Conservation (phyloP, 2,329 filamentous ascomycete species). For the Paecilomyces formosus region DNA sequence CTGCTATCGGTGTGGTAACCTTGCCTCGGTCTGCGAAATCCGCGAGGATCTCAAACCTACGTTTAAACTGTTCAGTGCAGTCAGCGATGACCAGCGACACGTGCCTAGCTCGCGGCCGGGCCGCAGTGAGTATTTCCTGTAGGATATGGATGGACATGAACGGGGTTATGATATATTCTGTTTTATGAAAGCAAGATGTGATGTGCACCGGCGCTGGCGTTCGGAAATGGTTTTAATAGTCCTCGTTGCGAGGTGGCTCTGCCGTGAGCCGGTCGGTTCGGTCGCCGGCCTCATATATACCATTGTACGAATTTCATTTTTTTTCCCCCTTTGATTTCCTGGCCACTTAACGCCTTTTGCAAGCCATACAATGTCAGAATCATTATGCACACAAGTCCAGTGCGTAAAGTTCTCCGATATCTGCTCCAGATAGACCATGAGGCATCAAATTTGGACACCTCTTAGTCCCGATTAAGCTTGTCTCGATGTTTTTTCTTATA, state of each 20-base stretch:
- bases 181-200: not conserved
- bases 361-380: not conserved
- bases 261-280: not conserved
- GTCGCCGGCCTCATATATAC: not conserved
- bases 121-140: constrained; percentile 43
- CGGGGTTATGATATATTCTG: constrained; percentile 4
- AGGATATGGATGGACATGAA: constrained; percentile 15
- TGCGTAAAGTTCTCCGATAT: not conserved
- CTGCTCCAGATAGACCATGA: not conserved
- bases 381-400: not conserved
- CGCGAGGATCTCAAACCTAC: constrained; percentile 77
- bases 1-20: constrained; percentile 97
- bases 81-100: constrained; percentile 40
- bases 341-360: not conserved
- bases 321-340: not conserved
- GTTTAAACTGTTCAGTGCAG: constrained; percentile 57
- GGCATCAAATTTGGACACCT: not conserved
- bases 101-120: constrained; percentile 37
- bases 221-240: constrained; percentile 7
- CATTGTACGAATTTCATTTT: not conserved
- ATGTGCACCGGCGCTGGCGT: constrained; percentile 28
- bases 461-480: not conserved
- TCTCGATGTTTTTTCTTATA: not conserved
- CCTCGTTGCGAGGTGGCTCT: not conserved
- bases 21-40: constrained; percentile 80